phyloP scores from a whole-genome alignment of 2,329 filamentous ascomycete genomes.

The Colletotrichum sp. region DNA sequence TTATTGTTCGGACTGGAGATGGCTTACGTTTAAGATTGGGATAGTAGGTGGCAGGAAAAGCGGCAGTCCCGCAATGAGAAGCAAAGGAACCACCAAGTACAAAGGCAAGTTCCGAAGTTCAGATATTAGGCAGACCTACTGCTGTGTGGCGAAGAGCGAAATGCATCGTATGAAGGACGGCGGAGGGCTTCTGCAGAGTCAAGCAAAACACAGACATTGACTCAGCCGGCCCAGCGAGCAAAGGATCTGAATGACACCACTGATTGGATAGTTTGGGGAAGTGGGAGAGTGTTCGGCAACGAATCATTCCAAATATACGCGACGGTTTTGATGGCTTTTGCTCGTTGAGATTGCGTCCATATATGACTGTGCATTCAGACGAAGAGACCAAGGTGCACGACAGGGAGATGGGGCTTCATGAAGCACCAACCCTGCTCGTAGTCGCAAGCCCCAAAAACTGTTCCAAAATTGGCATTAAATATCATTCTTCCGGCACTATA shows the following conservation, averaged over 20 bases:
- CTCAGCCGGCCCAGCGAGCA: background rate
- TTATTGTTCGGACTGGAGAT: background rate
- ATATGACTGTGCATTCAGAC: rapidly evolving
- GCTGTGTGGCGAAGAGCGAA: background rate
- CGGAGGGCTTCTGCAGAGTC: background rate
- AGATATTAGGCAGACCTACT: background rate
- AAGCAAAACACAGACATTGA: background rate
- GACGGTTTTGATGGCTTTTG: background rate
- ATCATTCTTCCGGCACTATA: too few relatives aligned
- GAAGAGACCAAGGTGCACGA: too few relatives aligned
- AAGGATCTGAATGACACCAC: background rate
- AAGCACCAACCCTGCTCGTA: too few relatives aligned
- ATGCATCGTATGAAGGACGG: background rate
- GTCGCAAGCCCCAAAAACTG: too few relatives aligned
- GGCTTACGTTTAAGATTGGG: background rate
- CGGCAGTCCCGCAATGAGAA: background rate
- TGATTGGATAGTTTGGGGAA: background rate
- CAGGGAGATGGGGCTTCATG: too few relatives aligned
- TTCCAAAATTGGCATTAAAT: too few relatives aligned
- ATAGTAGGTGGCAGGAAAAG: background rate
- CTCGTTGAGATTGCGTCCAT: background rate
- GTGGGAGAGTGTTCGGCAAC: background rate
- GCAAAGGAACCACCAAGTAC: background rate
- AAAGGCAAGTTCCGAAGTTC: background rate
- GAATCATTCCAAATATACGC: background rate